Conservation (phyloP, 805 yeast species). For the Pichia californica region DNA sequence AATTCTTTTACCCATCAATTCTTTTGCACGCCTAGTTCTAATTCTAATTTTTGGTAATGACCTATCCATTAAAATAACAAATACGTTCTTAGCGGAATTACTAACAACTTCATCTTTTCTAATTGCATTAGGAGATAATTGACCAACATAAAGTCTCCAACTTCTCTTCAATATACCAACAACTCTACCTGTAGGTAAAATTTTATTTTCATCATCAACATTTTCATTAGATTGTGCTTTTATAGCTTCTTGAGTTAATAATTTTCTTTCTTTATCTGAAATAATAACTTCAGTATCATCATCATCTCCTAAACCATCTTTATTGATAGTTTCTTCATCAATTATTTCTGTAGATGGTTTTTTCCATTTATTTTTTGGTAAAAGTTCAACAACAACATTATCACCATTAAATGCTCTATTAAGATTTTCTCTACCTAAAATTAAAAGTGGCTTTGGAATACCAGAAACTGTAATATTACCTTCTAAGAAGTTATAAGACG, state of each 20-base stretch:
- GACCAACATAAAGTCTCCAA: conserved; percentile 97
- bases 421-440: conserved; percentile 76
- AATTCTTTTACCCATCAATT: conserved; percentile 80
- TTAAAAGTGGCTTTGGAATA: conserved; percentile 72
- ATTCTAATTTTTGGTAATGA: conserved; percentile 83
- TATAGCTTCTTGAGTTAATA: conserved; percentile 73
- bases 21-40: conserved; percentile 78
- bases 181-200: conserved; percentile 90
- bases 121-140: conserved; percentile 72
- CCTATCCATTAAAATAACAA: conserved; percentile 84
- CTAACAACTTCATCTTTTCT: conserved; percentile 43
- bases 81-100: conserved; percentile 68
- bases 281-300: conserved; percentile 41
- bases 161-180: conserved; percentile 85
- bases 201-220: conserved; percentile 33
- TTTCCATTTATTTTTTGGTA: conserved; percentile 85
- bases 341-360: conserved; percentile 73
- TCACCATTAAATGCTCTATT: conserved; percentile 94
- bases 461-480: conserved; percentile 70
- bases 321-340: conserved; percentile 64
- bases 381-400: conserved; percentile 79
- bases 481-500: conserved; percentile 82
- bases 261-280: conserved; percentile 63
- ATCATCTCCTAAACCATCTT: conserved; percentile 52
- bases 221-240: conserved; percentile 41